Conservation (phyloP, 352 stramenopile species). For the Globisporangium perplexum region DNA sequence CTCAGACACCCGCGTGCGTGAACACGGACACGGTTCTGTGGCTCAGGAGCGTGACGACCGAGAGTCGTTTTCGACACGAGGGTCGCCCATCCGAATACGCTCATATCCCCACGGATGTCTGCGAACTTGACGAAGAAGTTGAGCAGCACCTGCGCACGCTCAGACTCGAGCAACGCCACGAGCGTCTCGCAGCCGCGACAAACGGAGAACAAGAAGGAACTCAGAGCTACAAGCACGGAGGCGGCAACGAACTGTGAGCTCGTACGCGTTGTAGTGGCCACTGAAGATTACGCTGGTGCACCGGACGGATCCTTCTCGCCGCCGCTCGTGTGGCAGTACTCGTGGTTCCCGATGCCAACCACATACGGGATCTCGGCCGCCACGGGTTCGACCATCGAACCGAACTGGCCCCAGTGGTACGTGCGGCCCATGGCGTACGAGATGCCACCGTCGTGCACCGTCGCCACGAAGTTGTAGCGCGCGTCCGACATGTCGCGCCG, state of each 20-base stretch:
- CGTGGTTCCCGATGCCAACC: constrained; percentile 45
- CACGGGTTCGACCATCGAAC: constrained; percentile 58
- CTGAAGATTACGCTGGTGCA: constrained; percentile 33
- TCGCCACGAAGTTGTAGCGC: constrained; percentile 25
- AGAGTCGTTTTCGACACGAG: too few species aligned
- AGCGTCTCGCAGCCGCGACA: too few species aligned
- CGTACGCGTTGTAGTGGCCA: constrained; percentile 55
- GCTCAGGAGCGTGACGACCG: too few species aligned
- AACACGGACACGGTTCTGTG: too few species aligned
- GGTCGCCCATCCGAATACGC: too few species aligned
- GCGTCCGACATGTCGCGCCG: constrained; percentile 15
- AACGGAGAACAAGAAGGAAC: too few species aligned
- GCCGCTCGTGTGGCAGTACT: constrained; percentile 46
- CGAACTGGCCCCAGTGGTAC: constrained; percentile 68
- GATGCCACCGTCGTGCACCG: constrained; percentile 70
- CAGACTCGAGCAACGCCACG: too few species aligned
- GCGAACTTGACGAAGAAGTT: too few species aligned
- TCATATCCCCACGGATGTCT: too few species aligned
- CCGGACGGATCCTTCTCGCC: constrained; percentile 46
- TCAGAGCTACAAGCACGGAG: too few species aligned
- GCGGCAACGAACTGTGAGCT: constrained; percentile 23
- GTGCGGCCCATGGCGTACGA: constrained; percentile 55
- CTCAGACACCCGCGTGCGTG: too few species aligned
- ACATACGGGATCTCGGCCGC: constrained; percentile 55
- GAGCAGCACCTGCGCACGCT: too few species aligned